Evolutionary conservation across 2,329 filamentous ascomycete genomes (phyloP).

Genomic region (Fusarium mangiferae): DNA sequence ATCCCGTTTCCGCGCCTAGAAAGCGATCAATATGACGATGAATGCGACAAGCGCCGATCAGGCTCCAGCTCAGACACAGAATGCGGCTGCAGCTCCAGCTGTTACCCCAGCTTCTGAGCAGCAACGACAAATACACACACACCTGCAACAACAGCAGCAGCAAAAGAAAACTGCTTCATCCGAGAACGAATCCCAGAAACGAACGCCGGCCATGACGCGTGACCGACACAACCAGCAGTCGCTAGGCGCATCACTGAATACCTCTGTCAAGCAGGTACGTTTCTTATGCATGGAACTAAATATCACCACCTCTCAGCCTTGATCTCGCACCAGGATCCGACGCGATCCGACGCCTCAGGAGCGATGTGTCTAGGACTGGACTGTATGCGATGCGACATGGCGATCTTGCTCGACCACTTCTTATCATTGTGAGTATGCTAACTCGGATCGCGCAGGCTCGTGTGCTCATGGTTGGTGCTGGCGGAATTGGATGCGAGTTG

Average conservation of each 20-base stretch:
- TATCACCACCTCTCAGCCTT: slow-evolving; percentile 13
- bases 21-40: slow-evolving; percentile 38
- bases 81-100: slow-evolving; percentile 27
- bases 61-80: slow-evolving; percentile 23
- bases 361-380: not conserved
- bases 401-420: not conserved
- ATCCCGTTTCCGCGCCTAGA: slow-evolving; percentile 14
- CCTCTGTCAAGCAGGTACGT: slow-evolving; percentile 74
- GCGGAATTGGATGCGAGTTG: slow-evolving; percentile 96
- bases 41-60: slow-evolving; percentile 41
- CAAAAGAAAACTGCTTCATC: slow-evolving; percentile 33
- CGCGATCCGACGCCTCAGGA: slow-evolving; percentile 1
- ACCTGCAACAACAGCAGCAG: slow-evolving; percentile 9
- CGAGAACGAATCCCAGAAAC: slow-evolving; percentile 40
- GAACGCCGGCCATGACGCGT: slow-evolving; percentile 50
- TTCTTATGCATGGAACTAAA: not conserved
- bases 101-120: slow-evolving; percentile 12
- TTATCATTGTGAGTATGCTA: slow-evolving; percentile 17
- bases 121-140: slow-evolving; percentile 21
- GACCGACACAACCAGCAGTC: slow-evolving; percentile 72
- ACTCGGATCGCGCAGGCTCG: slow-evolving; percentile 68
- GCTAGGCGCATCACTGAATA: slow-evolving; percentile 72
- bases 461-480: slow-evolving; percentile 93
- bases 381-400: not conserved
- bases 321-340: slow-evolving; percentile 10